These are phyloP conservation scores for Phytopythium mirpurense DNA, from an alignment of 352 stramenopile genomes.

Conservation along the genomic window DNA sequence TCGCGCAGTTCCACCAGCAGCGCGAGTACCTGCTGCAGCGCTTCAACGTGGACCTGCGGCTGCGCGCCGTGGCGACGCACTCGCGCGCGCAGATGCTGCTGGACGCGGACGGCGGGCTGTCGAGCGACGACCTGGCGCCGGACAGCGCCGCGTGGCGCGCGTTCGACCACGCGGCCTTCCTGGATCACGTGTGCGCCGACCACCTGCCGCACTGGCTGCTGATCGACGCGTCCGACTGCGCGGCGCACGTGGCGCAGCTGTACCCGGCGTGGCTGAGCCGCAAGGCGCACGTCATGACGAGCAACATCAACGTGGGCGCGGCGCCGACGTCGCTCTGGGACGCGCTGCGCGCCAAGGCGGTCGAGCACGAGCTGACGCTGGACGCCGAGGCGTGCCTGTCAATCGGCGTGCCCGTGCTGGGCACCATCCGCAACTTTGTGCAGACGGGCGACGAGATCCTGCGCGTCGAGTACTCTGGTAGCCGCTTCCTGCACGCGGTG, in stretches of 20 bases:
- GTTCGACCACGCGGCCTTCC: constrained; percentile 68
- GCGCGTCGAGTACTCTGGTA: constrained; percentile 88
- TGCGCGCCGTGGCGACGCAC: constrained; percentile 72
- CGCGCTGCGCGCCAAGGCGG: constrained; percentile 61
- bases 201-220: constrained; percentile 92
- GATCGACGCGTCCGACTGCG: constrained; percentile 92
- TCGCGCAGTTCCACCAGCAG: constrained; percentile 87
- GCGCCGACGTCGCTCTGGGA: constrained; percentile 68
- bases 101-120: constrained; percentile 55
- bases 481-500: constrained; percentile 81
- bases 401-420: constrained; percentile 90
- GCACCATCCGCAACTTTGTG: constrained; percentile 90
- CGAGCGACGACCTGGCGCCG: constrained; percentile 27
- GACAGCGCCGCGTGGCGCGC: constrained; percentile 15
- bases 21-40: constrained; percentile 69
- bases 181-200: constrained; percentile 76
- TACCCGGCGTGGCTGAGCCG: constrained; percentile 88
- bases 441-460: constrained; percentile 90
- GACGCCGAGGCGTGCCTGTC: constrained; percentile 74
- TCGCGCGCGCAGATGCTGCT: constrained; percentile 57
- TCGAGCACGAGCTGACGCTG: constrained; percentile 87
- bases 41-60: constrained; percentile 85
- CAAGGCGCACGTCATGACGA: constrained; percentile 92
- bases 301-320: constrained; percentile 88
- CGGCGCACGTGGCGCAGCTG: constrained; percentile 65